These are phyloP conservation scores for Apophysomyces ossiformis DNA, from an alignment of 371 early-diverging fungal genomes.

Conservation along the genomic window DNA sequence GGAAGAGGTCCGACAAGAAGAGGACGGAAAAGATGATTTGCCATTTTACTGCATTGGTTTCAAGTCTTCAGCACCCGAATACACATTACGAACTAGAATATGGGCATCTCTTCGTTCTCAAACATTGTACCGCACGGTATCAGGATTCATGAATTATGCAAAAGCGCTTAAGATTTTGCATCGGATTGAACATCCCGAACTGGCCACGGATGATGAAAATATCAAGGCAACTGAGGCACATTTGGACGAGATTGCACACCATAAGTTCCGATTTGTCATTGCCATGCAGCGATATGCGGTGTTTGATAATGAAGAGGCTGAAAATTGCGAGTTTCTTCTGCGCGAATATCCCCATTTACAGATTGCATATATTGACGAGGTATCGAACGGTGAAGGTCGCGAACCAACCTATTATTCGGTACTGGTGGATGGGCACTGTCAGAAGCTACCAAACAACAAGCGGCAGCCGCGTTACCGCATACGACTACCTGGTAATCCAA, in stretches of 20 bases:
- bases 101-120: slow-evolving; percentile 92
- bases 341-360: slow-evolving; percentile 79
- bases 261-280: slow-evolving; percentile 86
- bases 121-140: slow-evolving; percentile 87
- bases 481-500: slow-evolving; percentile 87
- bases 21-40: slow-evolving; percentile 71
- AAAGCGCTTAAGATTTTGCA: slow-evolving; percentile 83
- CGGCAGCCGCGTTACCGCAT: slow-evolving; percentile 79
- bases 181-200: slow-evolving; percentile 83
- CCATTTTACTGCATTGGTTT: slow-evolving; percentile 87
- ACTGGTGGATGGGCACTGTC: slow-evolving; percentile 81
- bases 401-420: slow-evolving; percentile 72
- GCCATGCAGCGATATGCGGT: slow-evolving; percentile 89
- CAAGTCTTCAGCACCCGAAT: slow-evolving; percentile 85
- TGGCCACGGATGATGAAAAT: slow-evolving; percentile 61
- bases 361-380: slow-evolving; percentile 84
- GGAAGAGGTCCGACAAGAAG: slow-evolving; percentile 49
- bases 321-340: slow-evolving; percentile 80
- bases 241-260: slow-evolving; percentile 68
- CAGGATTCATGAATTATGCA: slow-evolving; percentile 91
- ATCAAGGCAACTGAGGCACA: slow-evolving; percentile 58
- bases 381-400: slow-evolving; percentile 41
- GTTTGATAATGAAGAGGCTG: slow-evolving; percentile 80
- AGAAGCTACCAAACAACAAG: slow-evolving; percentile 62
- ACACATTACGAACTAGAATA: slow-evolving; percentile 82